Evolutionary conservation across 2,329 filamentous ascomycete genomes (phyloP).

Genomic region (Claviceps sp.): DNA sequence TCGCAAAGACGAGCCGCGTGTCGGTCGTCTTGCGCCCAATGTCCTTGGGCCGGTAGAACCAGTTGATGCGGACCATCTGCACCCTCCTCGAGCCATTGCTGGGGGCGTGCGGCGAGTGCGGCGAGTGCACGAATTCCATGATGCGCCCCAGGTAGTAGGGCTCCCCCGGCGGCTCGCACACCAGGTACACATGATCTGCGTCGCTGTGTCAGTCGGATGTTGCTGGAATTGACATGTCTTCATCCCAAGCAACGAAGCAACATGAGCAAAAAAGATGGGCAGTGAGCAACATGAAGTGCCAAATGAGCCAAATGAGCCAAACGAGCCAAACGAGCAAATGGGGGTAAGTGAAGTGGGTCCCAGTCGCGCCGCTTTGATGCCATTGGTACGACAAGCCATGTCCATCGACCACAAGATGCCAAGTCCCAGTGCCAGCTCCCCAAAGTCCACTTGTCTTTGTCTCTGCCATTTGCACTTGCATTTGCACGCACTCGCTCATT

Average conservation of each 20-base stretch:
- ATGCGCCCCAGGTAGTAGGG: conserved; percentile 95
- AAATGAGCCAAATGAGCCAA: too few relatives aligned
- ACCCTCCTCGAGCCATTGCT: conserved; percentile 58
- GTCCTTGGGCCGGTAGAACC: conserved; percentile 95
- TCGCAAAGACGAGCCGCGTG: conserved; percentile 82
- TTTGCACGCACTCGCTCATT: background rate
- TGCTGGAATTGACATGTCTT: conserved; percentile 5
- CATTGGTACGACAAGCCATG: conserved; percentile 1
- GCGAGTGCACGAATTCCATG: conserved; percentile 88
- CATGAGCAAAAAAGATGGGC: too few relatives aligned
- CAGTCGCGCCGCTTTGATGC: conserved; percentile 6
- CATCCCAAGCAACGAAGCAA: background rate
- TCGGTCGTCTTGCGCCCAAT: conserved; percentile 87
- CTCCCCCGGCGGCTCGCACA: conserved; percentile 94
- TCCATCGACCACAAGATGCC: background rate
- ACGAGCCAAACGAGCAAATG: background rate
- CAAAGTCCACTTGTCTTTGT: background rate
- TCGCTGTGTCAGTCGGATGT: conserved; percentile 7
- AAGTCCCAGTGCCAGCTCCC: background rate
- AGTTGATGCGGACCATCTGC: conserved; percentile 85
- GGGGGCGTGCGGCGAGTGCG: conserved; percentile 61
- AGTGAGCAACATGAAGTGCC: too few relatives aligned
- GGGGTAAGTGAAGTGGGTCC: conserved; percentile 4
- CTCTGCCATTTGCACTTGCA: background rate
- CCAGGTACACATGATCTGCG: conserved; percentile 74